phyloP scores from a whole-genome alignment of 768 basidiomycete species.

The Boletus edulis region DNA sequence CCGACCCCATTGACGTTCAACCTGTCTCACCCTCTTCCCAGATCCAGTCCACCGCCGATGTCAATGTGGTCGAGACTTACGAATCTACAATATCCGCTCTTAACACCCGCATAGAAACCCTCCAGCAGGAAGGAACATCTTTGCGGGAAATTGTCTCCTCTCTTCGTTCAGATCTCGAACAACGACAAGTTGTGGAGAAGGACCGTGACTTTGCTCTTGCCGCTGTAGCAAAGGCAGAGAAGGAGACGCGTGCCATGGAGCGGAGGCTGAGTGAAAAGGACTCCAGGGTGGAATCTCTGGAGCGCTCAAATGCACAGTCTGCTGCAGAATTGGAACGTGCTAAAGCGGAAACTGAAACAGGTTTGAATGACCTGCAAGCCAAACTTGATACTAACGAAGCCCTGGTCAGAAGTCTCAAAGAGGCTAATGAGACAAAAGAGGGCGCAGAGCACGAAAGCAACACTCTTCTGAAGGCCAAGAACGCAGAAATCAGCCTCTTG shows the following conservation, averaged over 20 bases:
- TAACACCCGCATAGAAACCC: slow-evolving; percentile 46
- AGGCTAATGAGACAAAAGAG: slow-evolving; percentile 51
- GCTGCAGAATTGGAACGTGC: slow-evolving; percentile 44
- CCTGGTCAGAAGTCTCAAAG: slow-evolving; percentile 48
- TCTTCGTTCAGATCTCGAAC: slow-evolving; percentile 21
- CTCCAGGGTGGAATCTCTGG: slow-evolving; percentile 45
- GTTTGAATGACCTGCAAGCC: slow-evolving; percentile 40
- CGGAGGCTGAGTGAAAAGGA: slow-evolving; percentile 44
- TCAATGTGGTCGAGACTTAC: slow-evolving; percentile 4
- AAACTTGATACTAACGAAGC: slow-evolving; percentile 44
- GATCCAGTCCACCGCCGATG: slow-evolving; percentile 40
- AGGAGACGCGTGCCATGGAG: slow-evolving; percentile 40
- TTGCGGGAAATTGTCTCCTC: slow-evolving; percentile 40
- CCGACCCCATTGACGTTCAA: slow-evolving; percentile 10
- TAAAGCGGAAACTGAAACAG: slow-evolving; percentile 44
- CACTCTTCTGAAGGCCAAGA: slow-evolving; percentile 51
- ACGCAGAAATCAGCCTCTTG: slow-evolving; percentile 57
- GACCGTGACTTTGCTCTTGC: slow-evolving; percentile 45
- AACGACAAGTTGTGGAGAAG: slow-evolving; percentile 32
- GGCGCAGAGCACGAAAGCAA: slow-evolving; percentile 48
- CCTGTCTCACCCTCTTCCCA: slow-evolving; percentile 28
- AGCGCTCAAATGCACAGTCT: slow-evolving; percentile 39
- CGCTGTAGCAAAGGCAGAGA: slow-evolving; percentile 43
- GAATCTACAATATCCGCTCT: slow-evolving; percentile 21
- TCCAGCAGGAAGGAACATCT: slow-evolving; percentile 70